Evolutionary conservation across 164 flowering plant species (phyloP).

Genomic region (Litsea cubeba): DNA sequence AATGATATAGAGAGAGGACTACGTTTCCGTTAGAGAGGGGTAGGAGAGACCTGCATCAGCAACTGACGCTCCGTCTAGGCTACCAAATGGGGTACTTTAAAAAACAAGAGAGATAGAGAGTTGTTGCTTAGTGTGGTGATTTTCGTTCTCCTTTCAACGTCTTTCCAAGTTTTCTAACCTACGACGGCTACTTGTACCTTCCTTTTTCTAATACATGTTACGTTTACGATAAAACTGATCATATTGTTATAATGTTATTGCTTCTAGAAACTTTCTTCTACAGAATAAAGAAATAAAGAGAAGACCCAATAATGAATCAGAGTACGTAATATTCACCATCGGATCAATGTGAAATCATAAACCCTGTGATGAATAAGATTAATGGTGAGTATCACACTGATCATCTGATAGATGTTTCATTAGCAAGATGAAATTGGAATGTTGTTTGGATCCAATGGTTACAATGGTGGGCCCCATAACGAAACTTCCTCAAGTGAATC

Average conservation of each 20-base stretch:
- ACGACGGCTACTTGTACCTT: constrained; percentile 53
- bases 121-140: constrained; percentile 55
- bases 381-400: too few relatives aligned
- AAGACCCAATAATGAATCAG: not conserved
- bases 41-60: constrained; percentile 47
- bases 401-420: too few relatives aligned
- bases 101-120: constrained; percentile 17
- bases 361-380: too few relatives aligned
- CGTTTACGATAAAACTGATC: not conserved
- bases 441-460: too few relatives aligned
- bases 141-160: constrained; percentile 69
- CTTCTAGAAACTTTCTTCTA: not conserved
- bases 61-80: constrained; percentile 65
- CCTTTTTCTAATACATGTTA: constrained; percentile 1
- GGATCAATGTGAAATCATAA: not conserved
- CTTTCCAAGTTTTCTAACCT: constrained; percentile 64
- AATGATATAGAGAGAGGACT: not conserved
- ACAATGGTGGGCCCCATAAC: too few relatives aligned
- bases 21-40: constrained; percentile 42
- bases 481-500: too few relatives aligned
- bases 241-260: not conserved
- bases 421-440: too few relatives aligned
- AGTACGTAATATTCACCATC: not conserved
- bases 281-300: not conserved
- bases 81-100: constrained; percentile 27